phyloP scores from a whole-genome alignment of 2,329 filamentous ascomycete species.

The Xylariaceae sp. region DNA sequence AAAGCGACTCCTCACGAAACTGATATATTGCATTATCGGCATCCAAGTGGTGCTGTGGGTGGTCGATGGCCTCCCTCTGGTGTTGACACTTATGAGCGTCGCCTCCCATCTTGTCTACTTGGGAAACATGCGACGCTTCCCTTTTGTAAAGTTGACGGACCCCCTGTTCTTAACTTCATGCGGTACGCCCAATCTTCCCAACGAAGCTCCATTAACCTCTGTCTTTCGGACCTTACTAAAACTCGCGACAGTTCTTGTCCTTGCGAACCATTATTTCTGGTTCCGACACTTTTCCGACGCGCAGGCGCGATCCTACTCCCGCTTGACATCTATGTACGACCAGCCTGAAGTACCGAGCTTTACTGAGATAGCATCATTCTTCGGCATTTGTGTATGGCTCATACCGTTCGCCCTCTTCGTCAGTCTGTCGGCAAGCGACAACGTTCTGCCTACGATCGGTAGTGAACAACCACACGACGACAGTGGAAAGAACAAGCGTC shows the following conservation, averaged over 20 bases:
- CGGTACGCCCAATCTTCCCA: conserved; percentile 45
- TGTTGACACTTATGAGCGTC: conserved; percentile 68
- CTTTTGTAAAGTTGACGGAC: conserved; percentile 78
- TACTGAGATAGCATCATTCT: conserved; percentile 92
- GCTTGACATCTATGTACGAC: conserved; percentile 58
- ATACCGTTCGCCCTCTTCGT: conserved; percentile 95
- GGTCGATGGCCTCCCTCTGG: conserved; percentile 79
- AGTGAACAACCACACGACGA: conserved; percentile 55
- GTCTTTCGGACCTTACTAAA: conserved; percentile 19
- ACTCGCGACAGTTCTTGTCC: conserved; percentile 62
- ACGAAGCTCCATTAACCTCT: not conserved
- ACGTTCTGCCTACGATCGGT: conserved; percentile 88
- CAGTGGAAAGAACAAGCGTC: conserved; percentile 47
- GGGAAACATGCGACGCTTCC: conserved; percentile 72
- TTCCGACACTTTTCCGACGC: conserved; percentile 81
- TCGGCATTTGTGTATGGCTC: conserved; percentile 93
- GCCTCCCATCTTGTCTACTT: conserved; percentile 79
- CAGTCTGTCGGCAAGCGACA: conserved; percentile 87
- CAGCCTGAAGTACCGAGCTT: conserved; percentile 67
- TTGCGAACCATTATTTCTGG: conserved; percentile 92
- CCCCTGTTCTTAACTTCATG: conserved; percentile 83
- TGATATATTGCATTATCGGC: conserved; percentile 78
- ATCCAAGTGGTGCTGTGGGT: conserved; percentile 70
- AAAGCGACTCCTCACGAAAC: conserved; percentile 74
- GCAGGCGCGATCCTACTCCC: conserved; percentile 52